Percentiles rank a stretch among this genome's conserved stretches.
Evolutionary conservation across 2,329 filamentous ascomycete genomes (phyloP).

Genomic region (Colletotrichum spaethianum): DNA sequence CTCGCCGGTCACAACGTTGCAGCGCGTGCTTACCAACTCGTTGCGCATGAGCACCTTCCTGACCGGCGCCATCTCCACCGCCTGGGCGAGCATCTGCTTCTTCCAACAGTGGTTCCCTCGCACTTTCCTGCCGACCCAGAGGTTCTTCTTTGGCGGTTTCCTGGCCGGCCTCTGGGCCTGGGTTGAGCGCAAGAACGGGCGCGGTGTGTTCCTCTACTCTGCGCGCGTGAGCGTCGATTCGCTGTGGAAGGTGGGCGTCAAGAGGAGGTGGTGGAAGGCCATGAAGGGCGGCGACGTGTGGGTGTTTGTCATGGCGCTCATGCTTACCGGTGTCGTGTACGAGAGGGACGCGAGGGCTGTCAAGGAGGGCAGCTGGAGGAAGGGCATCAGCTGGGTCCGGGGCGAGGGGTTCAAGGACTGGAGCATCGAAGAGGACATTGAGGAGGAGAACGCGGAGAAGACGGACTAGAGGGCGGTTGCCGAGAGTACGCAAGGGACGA

Average conservation of each 20-base stretch:
- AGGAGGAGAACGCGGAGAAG: constrained; percentile 51
- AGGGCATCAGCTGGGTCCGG: constrained; percentile 79
- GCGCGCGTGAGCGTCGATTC: constrained; percentile 85
- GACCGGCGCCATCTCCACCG: constrained; percentile 86
- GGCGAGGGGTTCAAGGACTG: constrained; percentile 84
- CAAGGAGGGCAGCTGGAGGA: constrained; percentile 76
- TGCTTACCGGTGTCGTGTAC: constrained; percentile 83
- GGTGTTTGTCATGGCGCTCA: constrained; percentile 85
- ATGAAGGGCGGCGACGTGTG: constrained; percentile 87
- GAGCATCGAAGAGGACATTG: constrained; percentile 66
- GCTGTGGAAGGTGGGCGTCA: constrained; percentile 93
- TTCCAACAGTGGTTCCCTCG: constrained; percentile 86
- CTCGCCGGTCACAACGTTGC: constrained; percentile 77
- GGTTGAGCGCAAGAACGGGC: constrained; percentile 75
- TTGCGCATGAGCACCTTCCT: constrained; percentile 83
- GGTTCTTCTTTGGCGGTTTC: constrained; percentile 92
- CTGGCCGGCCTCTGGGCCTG: constrained; percentile 89
- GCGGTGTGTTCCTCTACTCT: constrained; percentile 83
- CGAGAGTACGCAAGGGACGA: neutral
- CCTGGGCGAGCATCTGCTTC: constrained; percentile 91
- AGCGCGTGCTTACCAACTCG: constrained; percentile 76
- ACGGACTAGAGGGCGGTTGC: constrained; percentile 8
- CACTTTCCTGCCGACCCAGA: constrained; percentile 81
- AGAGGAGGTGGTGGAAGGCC: constrained; percentile 89
- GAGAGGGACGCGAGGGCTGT: constrained; percentile 79